Evolutionary conservation across 2,329 filamentous ascomycete genomes (phyloP).

Genomic region (Colletotrichum navitas): DNA sequence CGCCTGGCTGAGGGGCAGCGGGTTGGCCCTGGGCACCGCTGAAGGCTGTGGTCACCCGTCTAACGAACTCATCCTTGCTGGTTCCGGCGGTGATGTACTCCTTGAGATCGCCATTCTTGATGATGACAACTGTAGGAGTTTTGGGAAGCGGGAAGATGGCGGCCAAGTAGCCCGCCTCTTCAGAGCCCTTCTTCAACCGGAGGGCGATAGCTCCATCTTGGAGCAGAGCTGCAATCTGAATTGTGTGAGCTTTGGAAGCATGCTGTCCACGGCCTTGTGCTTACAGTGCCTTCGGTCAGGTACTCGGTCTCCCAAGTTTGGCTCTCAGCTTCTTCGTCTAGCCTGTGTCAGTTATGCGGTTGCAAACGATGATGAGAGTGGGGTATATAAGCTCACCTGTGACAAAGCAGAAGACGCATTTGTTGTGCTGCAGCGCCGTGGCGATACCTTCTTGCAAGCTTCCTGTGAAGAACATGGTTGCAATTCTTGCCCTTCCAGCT

Average conservation of each 20-base stretch:
- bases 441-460: slow-evolving; percentile 85
- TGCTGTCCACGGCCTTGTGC: slow-evolving; percentile 33
- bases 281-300: slow-evolving; percentile 68
- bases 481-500: background rate
- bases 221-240: slow-evolving; percentile 25
- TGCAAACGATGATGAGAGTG: background rate
- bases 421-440: slow-evolving; percentile 78
- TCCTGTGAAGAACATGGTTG: slow-evolving; percentile 83
- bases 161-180: slow-evolving; percentile 84
- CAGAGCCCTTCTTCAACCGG: slow-evolving; percentile 77
- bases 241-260: background rate
- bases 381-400: slow-evolving; percentile 65
- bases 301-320: slow-evolving; percentile 79
- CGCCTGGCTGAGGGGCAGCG: slow-evolving; percentile 1
- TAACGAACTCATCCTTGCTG: slow-evolving; percentile 74
- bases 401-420: slow-evolving; percentile 88
- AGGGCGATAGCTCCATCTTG: slow-evolving; percentile 73
- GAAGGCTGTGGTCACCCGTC: slow-evolving; percentile 60
- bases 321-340: slow-evolving; percentile 79
- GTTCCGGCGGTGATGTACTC: slow-evolving; percentile 79
- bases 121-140: slow-evolving; percentile 83
- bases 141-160: slow-evolving; percentile 86
- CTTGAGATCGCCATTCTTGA: slow-evolving; percentile 82
- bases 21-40: slow-evolving; percentile 26
- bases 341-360: background rate